Evolutionary conservation across 495 filamentous ascomycete genomes (phyloP).

Genomic region (Lentithecium fluviatile): DNA sequence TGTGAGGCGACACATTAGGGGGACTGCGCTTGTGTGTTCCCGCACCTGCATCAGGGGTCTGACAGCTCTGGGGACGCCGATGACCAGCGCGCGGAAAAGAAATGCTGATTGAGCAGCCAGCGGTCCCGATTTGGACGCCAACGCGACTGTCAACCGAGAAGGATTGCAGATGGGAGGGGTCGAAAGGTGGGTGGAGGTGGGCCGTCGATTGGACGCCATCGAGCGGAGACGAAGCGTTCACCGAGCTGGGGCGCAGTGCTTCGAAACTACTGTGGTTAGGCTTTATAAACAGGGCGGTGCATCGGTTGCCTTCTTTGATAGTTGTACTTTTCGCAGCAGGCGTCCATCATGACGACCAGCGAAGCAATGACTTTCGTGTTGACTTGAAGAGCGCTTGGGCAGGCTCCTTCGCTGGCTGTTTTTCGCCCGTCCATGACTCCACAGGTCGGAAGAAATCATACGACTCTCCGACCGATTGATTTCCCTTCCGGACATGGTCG

Average conservation of each 20-base stretch:
- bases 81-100: conserved; percentile 5
- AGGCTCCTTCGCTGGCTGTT: not conserved
- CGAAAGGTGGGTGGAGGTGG: conserved; percentile 10
- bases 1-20: conserved; percentile 17
- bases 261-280: conserved; percentile 1
- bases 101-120: conserved; percentile 12
- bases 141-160: not conserved
- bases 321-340: not conserved
- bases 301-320: conserved; percentile 20
- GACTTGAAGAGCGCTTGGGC: conserved; percentile 5
- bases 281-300: conserved; percentile 25
- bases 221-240: not conserved
- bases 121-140: conserved; percentile 2
- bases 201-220: conserved; percentile 4
- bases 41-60: conserved; percentile 14
- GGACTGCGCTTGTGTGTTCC: conserved; percentile 15
- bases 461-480: not conserved
- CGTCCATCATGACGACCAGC: not conserved
- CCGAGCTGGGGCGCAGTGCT: conserved; percentile 14
- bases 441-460: not conserved
- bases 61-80: conserved; percentile 4
- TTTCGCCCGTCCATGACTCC: not conserved
- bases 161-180: conserved; percentile 5
- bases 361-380: not conserved
- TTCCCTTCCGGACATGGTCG: not conserved